These are phyloP conservation scores for Penicillium decumbens DNA, from an alignment of 2,329 filamentous ascomycete genomes.

Conservation along the genomic window DNA sequence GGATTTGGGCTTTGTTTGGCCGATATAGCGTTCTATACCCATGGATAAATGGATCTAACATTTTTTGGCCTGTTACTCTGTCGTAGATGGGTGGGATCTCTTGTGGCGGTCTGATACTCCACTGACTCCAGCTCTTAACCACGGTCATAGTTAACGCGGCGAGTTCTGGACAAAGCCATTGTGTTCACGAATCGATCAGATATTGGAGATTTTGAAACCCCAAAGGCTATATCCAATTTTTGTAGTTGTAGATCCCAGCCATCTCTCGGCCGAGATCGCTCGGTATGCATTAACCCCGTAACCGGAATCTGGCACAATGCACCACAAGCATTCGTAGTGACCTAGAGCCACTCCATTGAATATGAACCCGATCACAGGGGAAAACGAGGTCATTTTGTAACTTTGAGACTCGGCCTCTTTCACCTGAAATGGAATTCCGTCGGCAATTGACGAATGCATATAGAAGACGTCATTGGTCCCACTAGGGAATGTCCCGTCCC, in stretches of 20 bases:
- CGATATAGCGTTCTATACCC: background rate
- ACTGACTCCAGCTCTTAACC: background rate
- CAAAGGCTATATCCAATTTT: background rate
- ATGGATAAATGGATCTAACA: background rate
- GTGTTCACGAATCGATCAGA: background rate
- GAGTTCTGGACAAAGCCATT: background rate
- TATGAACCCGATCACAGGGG: background rate
- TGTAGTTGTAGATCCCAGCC: background rate
- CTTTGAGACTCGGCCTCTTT: background rate
- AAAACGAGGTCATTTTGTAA: background rate
- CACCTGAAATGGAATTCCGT: conserved; percentile 12
- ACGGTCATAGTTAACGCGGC: background rate
- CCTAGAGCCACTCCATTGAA: background rate
- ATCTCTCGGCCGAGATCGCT: background rate
- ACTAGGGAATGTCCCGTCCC: conserved; percentile 8
- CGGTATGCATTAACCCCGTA: background rate
- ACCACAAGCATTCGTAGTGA: background rate
- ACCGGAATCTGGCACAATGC: background rate
- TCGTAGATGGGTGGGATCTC: background rate
- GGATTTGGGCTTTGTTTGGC: background rate
- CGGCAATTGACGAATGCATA: conserved; percentile 16
- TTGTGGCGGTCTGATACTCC: background rate
- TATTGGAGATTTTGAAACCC: background rate
- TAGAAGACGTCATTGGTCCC: background rate
- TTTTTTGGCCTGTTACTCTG: background rate